Percentiles rank a stretch among this genome's conserved stretches.
Conservation (phyloP, 306 rosid species). For the Abrus pulchellus region DNA sequence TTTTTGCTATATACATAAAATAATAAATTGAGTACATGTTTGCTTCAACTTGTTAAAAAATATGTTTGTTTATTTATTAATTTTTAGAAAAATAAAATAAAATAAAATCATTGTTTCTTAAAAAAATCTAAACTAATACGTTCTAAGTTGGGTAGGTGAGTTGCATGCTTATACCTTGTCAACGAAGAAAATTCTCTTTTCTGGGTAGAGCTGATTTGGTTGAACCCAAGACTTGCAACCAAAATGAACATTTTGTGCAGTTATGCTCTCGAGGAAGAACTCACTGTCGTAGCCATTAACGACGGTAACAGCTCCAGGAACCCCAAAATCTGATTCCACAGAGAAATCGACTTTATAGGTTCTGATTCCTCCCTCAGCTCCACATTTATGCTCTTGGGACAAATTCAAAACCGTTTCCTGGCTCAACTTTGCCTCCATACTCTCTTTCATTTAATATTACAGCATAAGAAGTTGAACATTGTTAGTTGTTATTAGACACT, state of each 20-base stretch:
- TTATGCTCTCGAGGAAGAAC: slow-evolving; percentile 55
- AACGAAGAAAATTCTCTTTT: slow-evolving; percentile 54
- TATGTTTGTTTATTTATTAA: no score
- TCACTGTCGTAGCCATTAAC: slow-evolving; percentile 47
- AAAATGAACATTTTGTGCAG: slow-evolving; percentile 41
- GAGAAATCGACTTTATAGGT: slow-evolving; percentile 46
- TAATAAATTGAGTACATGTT: no score
- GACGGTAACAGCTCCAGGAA: slow-evolving; percentile 55
- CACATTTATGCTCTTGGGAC: slow-evolving; percentile 7
- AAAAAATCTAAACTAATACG: no score
- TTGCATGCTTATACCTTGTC: slow-evolving; percentile 47
- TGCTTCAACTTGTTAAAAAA: no score
- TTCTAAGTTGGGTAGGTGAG: no score
- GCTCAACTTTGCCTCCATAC: slow-evolving; percentile 55
- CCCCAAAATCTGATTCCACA: slow-evolving; percentile 60
- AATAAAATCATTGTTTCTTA: no score
- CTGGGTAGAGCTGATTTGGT: slow-evolving; percentile 22
- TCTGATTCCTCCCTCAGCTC: slow-evolving; percentile 3
- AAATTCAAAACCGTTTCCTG: slow-evolving; percentile 46
- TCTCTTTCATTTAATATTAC: slow-evolving; percentile 37
- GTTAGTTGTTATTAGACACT: neutral
- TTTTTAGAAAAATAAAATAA: no score
- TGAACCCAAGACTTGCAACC: slow-evolving; percentile 67
- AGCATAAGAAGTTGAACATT: neutral
- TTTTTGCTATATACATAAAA: neutral